Base-by-base conservation (phyloP, 768 basidiomycete genomes). In the Pisolithus albus region DNA sequence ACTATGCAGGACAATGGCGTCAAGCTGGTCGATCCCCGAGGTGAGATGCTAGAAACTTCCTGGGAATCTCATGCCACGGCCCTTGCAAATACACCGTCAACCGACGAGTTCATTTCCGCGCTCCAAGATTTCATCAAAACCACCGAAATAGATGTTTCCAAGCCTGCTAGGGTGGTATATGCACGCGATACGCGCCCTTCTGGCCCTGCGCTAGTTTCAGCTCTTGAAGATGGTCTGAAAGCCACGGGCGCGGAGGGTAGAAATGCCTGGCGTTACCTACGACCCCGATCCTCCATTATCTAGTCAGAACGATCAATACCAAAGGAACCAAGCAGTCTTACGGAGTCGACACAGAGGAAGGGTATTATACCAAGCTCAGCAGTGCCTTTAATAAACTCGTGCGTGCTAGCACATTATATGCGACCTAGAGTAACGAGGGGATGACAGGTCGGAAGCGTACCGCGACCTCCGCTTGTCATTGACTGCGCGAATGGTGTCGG, bases 401-500 rank as follows among this genome's bases (percentile, higher is more conserved):
- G 64, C 58, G 91, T 75, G 26, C 41, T 39, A 42, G 44, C 15
- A 28, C 47, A 50, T 4, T 40, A 13, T 41, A 32, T 44, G 47
- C 16, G 18, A 6, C 13, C 44, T 62, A 30, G 62, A n/a, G 9
- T 47, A 38, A 39, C 30, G 16, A 47, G 26, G 49, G 40, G 43
- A 37, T 40, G 24, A 32, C 53, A 91, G 86, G 71, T 77, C 23
- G 82, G 82, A 52, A 83, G 83, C 39, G 69, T 73, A 48, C 24
- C 43, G 13, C 68, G 77, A 10, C 67, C 77, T 15, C 80, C 83
- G 36, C 63, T 99, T 44, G 66, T 88, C n/a, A 75, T 99, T 39
- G 96, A 99, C 67, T 98, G 96, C 65, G 96, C 96, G n/a, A 98
- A 99, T 65, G 96, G 96, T 24, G 96, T 99, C 21, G 96, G 96